phyloP scores from a whole-genome alignment of 306 rosid genomes.

The Gleditsia sinensis region DNA sequence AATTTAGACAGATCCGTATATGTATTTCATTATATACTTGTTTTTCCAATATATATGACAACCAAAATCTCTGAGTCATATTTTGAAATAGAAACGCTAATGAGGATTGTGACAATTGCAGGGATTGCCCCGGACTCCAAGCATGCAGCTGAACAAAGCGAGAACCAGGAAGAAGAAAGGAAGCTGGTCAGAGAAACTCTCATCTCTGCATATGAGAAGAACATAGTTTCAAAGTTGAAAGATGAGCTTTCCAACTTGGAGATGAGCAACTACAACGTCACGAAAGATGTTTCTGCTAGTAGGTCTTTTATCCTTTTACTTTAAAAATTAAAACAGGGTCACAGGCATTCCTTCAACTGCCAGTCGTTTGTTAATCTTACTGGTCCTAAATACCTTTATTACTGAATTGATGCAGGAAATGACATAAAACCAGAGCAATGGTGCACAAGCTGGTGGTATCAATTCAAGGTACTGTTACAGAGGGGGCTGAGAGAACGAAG shows the following conservation, averaged over 20 bases:
- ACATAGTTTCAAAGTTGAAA: constrained; percentile 59
- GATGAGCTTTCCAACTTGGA: constrained; percentile 59
- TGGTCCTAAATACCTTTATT: not conserved
- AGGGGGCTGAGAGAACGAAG: constrained; percentile 77
- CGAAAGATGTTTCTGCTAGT: constrained; percentile 53
- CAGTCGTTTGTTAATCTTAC: not conserved
- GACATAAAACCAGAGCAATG: constrained; percentile 49
- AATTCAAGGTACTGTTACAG: constrained; percentile 70
- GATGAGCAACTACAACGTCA: constrained; percentile 36
- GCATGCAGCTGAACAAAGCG: constrained; percentile 55
- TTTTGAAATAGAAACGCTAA: not conserved
- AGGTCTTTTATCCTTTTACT: not conserved
- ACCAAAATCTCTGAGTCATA: not conserved
- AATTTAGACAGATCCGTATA: not conserved
- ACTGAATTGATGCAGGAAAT: constrained; percentile 39
- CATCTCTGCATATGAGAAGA: constrained; percentile 66
- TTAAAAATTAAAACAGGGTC: not conserved
- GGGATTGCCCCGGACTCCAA: constrained; percentile 66
- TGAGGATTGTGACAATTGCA: constrained; percentile 33
- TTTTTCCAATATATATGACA: no score
- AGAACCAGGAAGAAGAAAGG: constrained; percentile 61
- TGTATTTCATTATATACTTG: not conserved
- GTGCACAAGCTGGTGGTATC: constrained; percentile 92
- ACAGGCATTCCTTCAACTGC: not conserved
- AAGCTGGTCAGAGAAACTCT: constrained; percentile 60